These are phyloP conservation scores for Rhipidocladum racemiflorum DNA, from an alignment of 176 grass and related monocot genomes.

Conservation along the genomic window DNA sequence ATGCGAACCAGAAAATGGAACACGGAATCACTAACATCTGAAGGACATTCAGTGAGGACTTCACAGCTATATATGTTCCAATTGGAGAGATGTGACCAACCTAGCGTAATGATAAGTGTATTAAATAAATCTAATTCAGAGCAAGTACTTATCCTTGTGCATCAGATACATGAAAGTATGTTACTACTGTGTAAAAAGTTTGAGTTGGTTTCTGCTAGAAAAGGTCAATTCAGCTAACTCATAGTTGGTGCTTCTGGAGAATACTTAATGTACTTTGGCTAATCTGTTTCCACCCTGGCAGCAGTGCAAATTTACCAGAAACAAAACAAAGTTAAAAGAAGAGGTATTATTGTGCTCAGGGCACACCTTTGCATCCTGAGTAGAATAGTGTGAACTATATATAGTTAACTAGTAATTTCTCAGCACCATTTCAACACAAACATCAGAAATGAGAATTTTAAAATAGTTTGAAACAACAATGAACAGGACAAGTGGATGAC, in stretches of 20 bases:
- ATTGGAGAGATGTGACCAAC: background rate
- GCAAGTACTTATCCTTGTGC: background rate
- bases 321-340: background rate
- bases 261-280: conserved; percentile 2
- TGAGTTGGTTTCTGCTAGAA: background rate
- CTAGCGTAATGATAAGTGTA: background rate
- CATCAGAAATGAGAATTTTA: background rate
- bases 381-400: background rate
- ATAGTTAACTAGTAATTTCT: background rate
- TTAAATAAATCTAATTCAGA: background rate
- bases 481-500: background rate
- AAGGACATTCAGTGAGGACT: background rate
- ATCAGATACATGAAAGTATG: background rate
- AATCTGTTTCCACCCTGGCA: conserved; percentile 7
- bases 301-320: background rate
- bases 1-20: conserved; percentile 16
- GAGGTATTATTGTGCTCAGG: background rate
- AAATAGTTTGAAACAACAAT: conserved; percentile 17
- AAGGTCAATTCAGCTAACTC: background rate
- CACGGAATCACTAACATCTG: background rate
- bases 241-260: background rate
- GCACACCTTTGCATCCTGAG: background rate
- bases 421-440: background rate
- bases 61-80: background rate
- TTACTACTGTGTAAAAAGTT: background rate